A percentile compares a stretch with the other conserved stretches of the same genome.
Conservation (phyloP, 2,329 filamentous ascomycete genomes). For the Cladosporium sp. region DNA sequence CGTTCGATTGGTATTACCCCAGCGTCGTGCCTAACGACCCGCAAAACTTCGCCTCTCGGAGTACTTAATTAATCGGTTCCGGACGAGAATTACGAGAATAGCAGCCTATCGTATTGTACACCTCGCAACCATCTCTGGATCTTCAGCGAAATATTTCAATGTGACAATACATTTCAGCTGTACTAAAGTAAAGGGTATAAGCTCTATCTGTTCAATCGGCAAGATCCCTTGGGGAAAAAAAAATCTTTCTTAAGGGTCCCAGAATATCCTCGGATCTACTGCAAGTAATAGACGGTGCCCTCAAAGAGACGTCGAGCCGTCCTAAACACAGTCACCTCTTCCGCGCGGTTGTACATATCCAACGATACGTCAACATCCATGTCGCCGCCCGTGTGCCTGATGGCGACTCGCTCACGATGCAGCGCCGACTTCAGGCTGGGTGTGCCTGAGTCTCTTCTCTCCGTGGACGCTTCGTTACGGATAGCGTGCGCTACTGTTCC, state of each 20-base stretch:
- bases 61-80: too few relatives aligned
- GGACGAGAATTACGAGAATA: too few relatives aligned
- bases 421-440: conserved; percentile 7
- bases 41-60: too few relatives aligned
- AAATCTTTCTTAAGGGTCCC: too few relatives aligned
- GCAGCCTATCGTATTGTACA: too few relatives aligned
- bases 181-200: too few relatives aligned
- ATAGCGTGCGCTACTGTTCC: conserved; percentile 26
- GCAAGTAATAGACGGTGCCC: conserved; percentile 21
- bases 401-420: conserved; percentile 17
- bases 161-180: too few relatives aligned
- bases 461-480: conserved; percentile 18
- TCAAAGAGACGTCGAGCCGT: conserved; percentile 22
- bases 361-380: conserved; percentile 27
- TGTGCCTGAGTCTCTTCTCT: conserved; percentile 26
- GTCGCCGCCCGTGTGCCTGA: conserved; percentile 26
- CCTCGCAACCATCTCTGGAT: too few relatives aligned
- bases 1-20: conserved; percentile 15
- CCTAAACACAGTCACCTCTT: conserved; percentile 22
- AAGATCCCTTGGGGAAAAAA: too few relatives aligned
- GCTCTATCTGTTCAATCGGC: too few relatives aligned
- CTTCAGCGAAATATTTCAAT: too few relatives aligned
- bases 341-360: conserved; percentile 18
- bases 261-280: neutral
- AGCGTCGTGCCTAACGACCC: neutral